These are phyloP conservation scores for Physaria fendleri DNA, from an alignment of 345 rosid species.

Conservation along the genomic window DNA sequence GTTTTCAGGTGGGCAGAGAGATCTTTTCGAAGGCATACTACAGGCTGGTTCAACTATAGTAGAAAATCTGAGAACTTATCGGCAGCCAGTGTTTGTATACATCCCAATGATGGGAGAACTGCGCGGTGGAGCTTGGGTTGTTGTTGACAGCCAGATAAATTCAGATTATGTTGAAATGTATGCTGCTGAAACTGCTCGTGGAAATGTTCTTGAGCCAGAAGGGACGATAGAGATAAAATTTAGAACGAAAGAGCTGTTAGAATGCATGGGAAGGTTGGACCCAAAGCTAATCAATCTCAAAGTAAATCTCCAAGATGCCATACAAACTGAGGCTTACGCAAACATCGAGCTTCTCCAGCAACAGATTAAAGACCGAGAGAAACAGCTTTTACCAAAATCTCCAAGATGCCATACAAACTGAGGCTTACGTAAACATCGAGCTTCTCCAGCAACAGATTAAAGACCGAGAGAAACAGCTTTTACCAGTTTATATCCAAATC, in stretches of 20 bases:
- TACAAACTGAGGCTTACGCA: conserved; percentile 36
- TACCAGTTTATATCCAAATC: conserved; percentile 82
- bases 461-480: conserved; percentile 73
- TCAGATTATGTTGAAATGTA: conserved; percentile 96
- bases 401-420: conserved; percentile 55
- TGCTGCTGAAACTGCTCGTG: conserved; percentile 89
- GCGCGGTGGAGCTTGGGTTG: conserved; percentile 99
- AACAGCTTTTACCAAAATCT: conserved; percentile 75
- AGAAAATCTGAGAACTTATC: conserved; percentile 93
- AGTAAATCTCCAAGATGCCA: conserved; percentile 66
- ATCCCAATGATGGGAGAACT: conserved; percentile 99
- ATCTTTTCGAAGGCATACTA: conserved; percentile 97
- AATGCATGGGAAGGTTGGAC: conserved; percentile 98
- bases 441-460: conserved; percentile 62
- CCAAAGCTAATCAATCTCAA: conserved; percentile 55
- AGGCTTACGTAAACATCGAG: conserved; percentile 33
- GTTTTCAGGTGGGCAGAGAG: conserved; percentile 98
- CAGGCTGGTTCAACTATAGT: conserved; percentile 99
- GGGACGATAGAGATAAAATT: conserved; percentile 96
- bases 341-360: conserved; percentile 51
- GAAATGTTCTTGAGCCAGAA: conserved; percentile 98
- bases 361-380: conserved; percentile 72
- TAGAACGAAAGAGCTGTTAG: conserved; percentile 82
- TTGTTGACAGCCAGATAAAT: conserved; percentile 89
- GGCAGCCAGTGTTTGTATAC: conserved; percentile 94